These are phyloP conservation scores for Phaeosphaeriaceae sp. DNA, from an alignment of 2,329 filamentous ascomycete genomes.

Conservation along the genomic window DNA sequence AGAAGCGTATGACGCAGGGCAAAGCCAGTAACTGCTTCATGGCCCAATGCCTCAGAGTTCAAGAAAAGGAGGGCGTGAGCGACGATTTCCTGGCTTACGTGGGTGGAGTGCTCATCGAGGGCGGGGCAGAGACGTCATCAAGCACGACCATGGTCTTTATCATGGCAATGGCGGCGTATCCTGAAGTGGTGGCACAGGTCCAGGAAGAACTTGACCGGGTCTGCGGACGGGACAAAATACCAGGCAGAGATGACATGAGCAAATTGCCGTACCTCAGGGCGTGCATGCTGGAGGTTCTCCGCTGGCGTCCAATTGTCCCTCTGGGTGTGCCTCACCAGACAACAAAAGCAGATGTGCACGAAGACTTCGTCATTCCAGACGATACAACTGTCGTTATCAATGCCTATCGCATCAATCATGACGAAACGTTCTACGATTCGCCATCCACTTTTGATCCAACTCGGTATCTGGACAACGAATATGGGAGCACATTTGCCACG, in stretches of 20 bases:
- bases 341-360: constrained; percentile 14
- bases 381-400: constrained; percentile 22
- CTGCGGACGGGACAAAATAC: constrained; percentile 50
- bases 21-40: constrained; percentile 8
- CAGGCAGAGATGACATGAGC: constrained; percentile 9
- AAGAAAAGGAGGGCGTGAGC: constrained; percentile 12
- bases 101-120: constrained; percentile 43
- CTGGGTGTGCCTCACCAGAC: constrained; percentile 12
- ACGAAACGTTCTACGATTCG: not conserved
- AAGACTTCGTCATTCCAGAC: constrained; percentile 19
- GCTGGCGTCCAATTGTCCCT: constrained; percentile 18
- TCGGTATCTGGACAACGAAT: not conserved
- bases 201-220: constrained; percentile 66
- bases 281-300: constrained; percentile 15
- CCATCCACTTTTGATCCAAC: not conserved
- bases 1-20: constrained; percentile 7
- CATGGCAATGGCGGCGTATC: constrained; percentile 46
- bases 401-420: constrained; percentile 6
- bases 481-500: constrained; percentile 62
- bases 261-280: constrained; percentile 10
- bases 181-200: constrained; percentile 60
- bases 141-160: constrained; percentile 33
- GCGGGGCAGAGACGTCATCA: constrained; percentile 39
- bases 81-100: constrained; percentile 27
- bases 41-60: constrained; percentile 2